Base-by-base conservation (phyloP, 345 rosid species). In the Moricandia arvensis region DNA sequence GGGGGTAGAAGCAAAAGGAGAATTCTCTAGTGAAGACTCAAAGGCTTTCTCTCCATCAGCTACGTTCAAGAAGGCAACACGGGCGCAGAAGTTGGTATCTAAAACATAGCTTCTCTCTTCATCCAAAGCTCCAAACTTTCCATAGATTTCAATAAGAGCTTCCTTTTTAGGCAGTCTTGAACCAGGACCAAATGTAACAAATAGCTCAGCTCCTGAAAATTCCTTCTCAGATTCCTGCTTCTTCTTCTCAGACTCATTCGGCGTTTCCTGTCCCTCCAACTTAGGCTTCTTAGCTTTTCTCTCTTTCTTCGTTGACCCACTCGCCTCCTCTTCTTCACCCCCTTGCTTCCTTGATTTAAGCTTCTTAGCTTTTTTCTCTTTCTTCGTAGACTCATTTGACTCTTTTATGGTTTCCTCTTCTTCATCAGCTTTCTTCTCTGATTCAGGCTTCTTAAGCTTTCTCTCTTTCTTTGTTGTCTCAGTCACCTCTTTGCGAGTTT, bases 31-130 rank as follows among this genome's bases (percentile, higher is more conserved):
- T 43, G 93, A 88, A 26, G 79, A 69, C 16, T 82, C 87, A 38
- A 87, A 85, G 57, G 98, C 98, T 31, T 80, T 82, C 67, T 87
- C 88, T 4, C 93, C 98, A 41, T 87, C 92, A 8, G 85, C 74
- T 43, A 69, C 69, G 51, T 67, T 82, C 53, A 75, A 38, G 71
- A 91, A 93, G 34, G 86, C 86, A 7, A 91, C 80, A 11, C 77
- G 77, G 2, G 86, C 97, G 51, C 82, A 79, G 27, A 57, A 68
- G 69, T 83, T 85, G 66, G 66, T 51, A 66, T 76, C 13, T 59
- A 66, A 77, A 85, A 90, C 77, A 17, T 75, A 77, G 1, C 97
- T 88, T 62, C 86, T 84, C 12, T 79, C 76, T 66, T 78, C 63
- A 21, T 84, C 81, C 75, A 93, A 75, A 17, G 84, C 63, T 61